phyloP scores from a whole-genome alignment of 2,329 filamentous ascomycete genomes.

The Colletotrichum ledebouriae region DNA sequence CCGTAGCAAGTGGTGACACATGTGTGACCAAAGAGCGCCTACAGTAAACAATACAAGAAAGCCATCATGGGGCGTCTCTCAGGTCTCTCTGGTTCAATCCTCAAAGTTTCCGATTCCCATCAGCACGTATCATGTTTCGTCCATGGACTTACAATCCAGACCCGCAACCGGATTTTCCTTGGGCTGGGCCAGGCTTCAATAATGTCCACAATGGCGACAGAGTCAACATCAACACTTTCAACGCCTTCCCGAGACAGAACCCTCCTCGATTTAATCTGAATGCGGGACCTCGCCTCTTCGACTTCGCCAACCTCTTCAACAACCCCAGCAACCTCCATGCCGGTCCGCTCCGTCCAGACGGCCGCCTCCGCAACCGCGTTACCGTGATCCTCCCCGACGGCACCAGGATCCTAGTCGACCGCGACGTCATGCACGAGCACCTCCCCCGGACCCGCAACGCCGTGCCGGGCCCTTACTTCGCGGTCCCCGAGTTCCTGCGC shows the following conservation, averaged over 20 bases:
- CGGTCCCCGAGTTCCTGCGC: slow-evolving; percentile 33
- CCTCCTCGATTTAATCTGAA: not conserved
- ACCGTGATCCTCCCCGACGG: slow-evolving; percentile 37
- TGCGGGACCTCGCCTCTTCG: slow-evolving; percentile 3
- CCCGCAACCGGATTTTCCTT: slow-evolving; percentile 7
- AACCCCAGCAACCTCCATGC: not conserved
- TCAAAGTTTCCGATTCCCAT: not conserved
- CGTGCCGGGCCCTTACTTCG: slow-evolving; percentile 19
- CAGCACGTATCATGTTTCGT: slow-evolving; percentile 23
- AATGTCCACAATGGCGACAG: slow-evolving; percentile 19
- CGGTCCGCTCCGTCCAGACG: not conserved
- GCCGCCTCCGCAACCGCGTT: slow-evolving; percentile 30
- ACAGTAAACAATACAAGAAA: not conserved
- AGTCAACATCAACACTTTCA: slow-evolving; percentile 36
- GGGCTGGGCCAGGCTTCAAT: slow-evolving; percentile 8
- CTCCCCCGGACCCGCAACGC: slow-evolving; percentile 38
- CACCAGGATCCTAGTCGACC: slow-evolving; percentile 25
- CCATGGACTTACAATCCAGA: slow-evolving; percentile 16
- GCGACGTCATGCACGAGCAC: slow-evolving; percentile 30
- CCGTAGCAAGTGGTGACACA: not conserved
- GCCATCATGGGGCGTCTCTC: too few species aligned
- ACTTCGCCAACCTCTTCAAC: slow-evolving; percentile 24
- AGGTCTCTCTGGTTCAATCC: too few species aligned
- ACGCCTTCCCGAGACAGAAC: not conserved
- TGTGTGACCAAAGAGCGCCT: slow-evolving; percentile 1